Conservation (phyloP, 257 asterid genomes). For the Solanum paucissectum region DNA sequence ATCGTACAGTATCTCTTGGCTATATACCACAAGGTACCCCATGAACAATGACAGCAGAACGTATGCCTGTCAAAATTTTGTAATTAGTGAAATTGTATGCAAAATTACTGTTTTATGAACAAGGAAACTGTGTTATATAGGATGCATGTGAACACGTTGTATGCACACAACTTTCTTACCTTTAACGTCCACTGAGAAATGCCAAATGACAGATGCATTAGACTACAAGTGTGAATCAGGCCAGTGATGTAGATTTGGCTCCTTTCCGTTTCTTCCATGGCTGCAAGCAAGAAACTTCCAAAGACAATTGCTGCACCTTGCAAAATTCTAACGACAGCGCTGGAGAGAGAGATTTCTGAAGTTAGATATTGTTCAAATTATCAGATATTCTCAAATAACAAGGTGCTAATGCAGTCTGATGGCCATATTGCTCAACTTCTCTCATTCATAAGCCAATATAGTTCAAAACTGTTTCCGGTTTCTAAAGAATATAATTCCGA, state of each 20-base stretch:
- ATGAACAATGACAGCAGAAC: not conserved
- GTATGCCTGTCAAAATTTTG: not conserved
- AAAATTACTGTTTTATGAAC: too few species aligned
- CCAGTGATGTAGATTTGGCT: not conserved
- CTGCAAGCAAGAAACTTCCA: not conserved
- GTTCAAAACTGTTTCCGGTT: not conserved
- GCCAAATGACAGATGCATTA: not conserved
- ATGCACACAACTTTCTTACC: not conserved
- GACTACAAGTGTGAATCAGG: not conserved
- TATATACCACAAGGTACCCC: not conserved
- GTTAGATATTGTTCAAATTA: not conserved
- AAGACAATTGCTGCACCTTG: not conserved
- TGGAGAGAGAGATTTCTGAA: not conserved
- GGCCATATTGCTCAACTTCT: not conserved
- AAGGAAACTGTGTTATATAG: too few species aligned
- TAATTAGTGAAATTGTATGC: not conserved
- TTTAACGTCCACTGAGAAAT: not conserved
- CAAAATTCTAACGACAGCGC: not conserved
- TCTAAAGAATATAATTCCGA: not conserved
- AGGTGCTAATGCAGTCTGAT: not conserved
- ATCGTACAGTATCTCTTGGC: not conserved
- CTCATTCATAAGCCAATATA: not conserved
- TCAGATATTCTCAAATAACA: not conserved
- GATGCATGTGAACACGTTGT: too few species aligned
- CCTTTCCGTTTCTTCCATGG: not conserved